phyloP scores from a whole-genome alignment of 768 basidiomycete genomes.

The Pleurotus pulmonarius region DNA sequence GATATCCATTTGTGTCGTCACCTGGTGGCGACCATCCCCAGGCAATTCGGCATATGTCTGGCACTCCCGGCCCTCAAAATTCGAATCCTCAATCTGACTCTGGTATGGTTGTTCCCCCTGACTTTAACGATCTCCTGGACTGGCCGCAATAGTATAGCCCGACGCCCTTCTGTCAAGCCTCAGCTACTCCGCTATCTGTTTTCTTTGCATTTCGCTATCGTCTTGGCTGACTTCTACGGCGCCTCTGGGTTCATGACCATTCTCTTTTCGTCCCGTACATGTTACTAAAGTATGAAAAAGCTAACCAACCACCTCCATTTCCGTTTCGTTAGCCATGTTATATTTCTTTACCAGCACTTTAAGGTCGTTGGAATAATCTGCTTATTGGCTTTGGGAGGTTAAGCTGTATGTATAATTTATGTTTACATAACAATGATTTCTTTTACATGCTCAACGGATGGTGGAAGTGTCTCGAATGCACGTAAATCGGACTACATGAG shows the following conservation, averaged over 20 bases:
- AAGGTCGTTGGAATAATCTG: no score
- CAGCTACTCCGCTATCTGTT: background rate
- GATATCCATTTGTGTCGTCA: constrained; percentile 36
- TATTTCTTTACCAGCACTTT: no score
- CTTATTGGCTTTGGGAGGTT: no score
- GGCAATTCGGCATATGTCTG: constrained; percentile 46
- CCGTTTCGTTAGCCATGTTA: no score
- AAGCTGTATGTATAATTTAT: no score
- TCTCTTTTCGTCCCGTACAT: background rate
- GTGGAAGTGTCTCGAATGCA: background rate
- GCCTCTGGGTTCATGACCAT: constrained; percentile 51
- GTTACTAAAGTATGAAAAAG: background rate
- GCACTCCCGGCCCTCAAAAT: constrained; percentile 43
- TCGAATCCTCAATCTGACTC: constrained; percentile 37
- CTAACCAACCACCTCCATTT: no score
- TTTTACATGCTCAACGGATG: no score
- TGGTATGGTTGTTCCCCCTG: constrained; percentile 40
- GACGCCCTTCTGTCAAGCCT: constrained; percentile 2
- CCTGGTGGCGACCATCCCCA: constrained; percentile 32
- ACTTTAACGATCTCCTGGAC: constrained; percentile 53
- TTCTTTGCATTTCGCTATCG: background rate
- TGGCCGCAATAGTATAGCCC: constrained; percentile 41
- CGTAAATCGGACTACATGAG: no score
- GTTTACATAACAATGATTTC: no score
- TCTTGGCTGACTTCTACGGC: constrained; percentile 7